Conservation (phyloP, 2,329 filamentous ascomycete species). For the Pseudogymnoascus sp. region DNA sequence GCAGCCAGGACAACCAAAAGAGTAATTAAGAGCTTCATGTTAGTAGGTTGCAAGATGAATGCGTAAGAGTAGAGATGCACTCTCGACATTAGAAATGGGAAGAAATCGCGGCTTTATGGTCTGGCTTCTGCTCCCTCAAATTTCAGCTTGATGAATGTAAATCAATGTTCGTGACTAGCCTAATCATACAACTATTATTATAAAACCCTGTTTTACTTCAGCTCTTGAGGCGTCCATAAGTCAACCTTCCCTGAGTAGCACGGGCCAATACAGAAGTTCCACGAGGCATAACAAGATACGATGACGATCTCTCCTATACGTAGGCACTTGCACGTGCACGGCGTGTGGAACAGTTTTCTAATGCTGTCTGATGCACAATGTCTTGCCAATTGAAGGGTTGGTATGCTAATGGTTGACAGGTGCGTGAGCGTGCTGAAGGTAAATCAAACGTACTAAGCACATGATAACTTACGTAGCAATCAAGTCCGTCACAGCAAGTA, state of each 20-base stretch:
- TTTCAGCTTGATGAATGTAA: background rate
- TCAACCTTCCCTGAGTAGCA: background rate
- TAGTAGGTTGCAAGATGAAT: background rate
- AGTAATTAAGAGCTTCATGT: too few species aligned
- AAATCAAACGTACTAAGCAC: background rate
- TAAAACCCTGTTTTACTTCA: background rate
- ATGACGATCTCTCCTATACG: background rate
- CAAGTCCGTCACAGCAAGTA: background rate
- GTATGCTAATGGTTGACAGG: background rate
- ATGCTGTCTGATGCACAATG: too few species aligned
- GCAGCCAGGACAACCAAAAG: too few species aligned
- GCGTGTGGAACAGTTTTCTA: background rate
- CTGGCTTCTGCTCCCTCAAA: background rate
- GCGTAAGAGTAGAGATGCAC: background rate
- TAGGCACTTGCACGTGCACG: background rate
- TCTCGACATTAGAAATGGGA: background rate
- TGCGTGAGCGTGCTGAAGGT: background rate
- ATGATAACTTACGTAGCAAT: background rate
- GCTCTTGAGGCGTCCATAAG: background rate
- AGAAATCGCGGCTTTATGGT: background rate
- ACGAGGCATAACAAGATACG: background rate
- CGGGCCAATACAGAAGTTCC: background rate
- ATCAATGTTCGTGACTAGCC: too few species aligned
- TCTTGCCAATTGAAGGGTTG: background rate
- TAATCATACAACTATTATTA: background rate